Percentiles rank a stretch among this genome's conserved stretches.
Evolutionary conservation across 257 asterid species (phyloP).

Genomic region (Mitragyna speciosa): DNA sequence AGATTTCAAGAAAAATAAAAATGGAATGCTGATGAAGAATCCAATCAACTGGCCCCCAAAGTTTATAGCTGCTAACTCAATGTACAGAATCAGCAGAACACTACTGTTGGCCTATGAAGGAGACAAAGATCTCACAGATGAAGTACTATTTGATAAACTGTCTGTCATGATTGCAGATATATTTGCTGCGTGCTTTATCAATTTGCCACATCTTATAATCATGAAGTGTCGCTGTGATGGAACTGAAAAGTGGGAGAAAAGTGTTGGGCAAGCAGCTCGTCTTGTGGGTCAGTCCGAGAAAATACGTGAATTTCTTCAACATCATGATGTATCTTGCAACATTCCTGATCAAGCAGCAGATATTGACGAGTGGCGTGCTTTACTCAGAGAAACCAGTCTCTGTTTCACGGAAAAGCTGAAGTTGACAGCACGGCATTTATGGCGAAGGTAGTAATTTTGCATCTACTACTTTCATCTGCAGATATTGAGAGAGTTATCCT

Average conservation of each 20-base stretch:
- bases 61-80: constrained; percentile 34
- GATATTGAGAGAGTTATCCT: no score
- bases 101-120: constrained; percentile 1
- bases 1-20: constrained; percentile 11
- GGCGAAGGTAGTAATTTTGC: no score
- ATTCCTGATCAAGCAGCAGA: constrained; percentile 15
- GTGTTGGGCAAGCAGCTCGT: constrained; percentile 25
- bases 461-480: no score
- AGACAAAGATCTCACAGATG: no score
- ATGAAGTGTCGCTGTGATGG: background rate
- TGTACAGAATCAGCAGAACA: constrained; percentile 31
- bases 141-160: no score
- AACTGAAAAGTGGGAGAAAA: constrained; percentile 33
- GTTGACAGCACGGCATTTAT: no score
- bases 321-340: constrained; percentile 17
- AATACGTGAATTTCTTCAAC: constrained; percentile 26
- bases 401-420: no score
- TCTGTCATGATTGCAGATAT: no score
- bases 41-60: constrained; percentile 15
- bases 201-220: no score
- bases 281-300: constrained; percentile 34
- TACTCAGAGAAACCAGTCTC: no score
- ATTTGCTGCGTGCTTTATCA: no score
- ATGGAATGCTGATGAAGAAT: constrained; percentile 8
- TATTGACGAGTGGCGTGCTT: no score